A percentile compares a stretch with the other conserved stretches of the same genome.
Evolutionary conservation across 2,329 filamentous ascomycete genomes (phyloP).

Genomic region (Fusarium sp.): DNA sequence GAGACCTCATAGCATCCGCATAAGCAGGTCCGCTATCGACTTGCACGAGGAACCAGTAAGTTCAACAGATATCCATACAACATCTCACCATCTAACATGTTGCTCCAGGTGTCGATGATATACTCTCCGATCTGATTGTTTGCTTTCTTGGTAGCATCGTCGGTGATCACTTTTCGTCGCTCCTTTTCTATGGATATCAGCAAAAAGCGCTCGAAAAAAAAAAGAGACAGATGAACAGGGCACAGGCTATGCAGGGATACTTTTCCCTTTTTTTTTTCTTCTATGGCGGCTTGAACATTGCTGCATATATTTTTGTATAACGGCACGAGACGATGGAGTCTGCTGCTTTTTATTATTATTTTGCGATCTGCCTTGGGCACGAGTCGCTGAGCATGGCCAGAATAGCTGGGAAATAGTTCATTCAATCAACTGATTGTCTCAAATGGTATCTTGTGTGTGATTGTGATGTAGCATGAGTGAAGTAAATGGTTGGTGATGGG

Average conservation of each 20-base stretch:
- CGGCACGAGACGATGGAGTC: constrained; percentile 31
- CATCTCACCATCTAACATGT: constrained; percentile 11
- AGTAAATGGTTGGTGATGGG: neutral
- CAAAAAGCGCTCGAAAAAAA: constrained; percentile 24
- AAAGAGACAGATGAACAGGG: constrained; percentile 22
- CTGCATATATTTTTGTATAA: constrained; percentile 39
- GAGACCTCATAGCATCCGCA: constrained; percentile 52
- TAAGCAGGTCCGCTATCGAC: constrained; percentile 47
- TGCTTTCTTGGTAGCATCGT: constrained; percentile 16
- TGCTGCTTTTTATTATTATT: constrained; percentile 41
- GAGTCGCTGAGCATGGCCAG: constrained; percentile 35
- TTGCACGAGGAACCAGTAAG: constrained; percentile 40
- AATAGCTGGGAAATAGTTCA: constrained; percentile 33
- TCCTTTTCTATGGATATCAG: constrained; percentile 25
- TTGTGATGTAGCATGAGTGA: neutral
- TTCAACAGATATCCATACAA: neutral
- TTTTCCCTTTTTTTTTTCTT: constrained; percentile 22
- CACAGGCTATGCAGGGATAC: constrained; percentile 25
- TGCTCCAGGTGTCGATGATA: constrained; percentile 10
- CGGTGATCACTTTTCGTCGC: constrained; percentile 16
- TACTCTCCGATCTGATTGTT: constrained; percentile 17
- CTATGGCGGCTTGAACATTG: constrained; percentile 17
- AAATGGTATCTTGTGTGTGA: neutral
- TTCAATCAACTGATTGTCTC: constrained; percentile 42
- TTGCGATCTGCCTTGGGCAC: constrained; percentile 29